Evolutionary conservation across 306 rosid species (phyloP), one percentile per base, ranked within the genome.

Genomic region (Bauhinia variegata): DNA sequence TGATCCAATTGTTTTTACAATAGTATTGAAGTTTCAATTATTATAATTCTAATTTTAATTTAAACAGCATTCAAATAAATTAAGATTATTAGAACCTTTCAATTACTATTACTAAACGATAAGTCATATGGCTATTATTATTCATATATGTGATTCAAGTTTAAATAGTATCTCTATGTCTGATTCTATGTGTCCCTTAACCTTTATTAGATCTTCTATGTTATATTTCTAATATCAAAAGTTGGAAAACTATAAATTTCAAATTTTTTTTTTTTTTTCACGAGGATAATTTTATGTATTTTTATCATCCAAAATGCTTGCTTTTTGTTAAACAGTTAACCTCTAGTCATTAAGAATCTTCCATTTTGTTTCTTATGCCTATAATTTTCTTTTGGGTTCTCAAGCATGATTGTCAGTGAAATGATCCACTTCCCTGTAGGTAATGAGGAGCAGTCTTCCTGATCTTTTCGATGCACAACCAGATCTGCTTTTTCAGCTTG

Each of bases 401-500:
- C 23, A 15, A 48, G 23, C 54, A 48, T 48, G 54, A 10, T 14
- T 74, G 31, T 56, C 11, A 17, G 41, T 55, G 64, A 63, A 55
- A 34, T 67, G 32, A 16, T 67, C 46, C 63, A 31, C 54, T 68
- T 83, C 65, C 33, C 19, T 85, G 77, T 75, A 92, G 98, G 98
- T 92, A 78, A 92, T 92, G 98, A 89, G 84, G 66, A 78, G 82
- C 77, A 77, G 91, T 77, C 98, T 92, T 83, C 98, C 98, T 57
- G 98, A 92, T 87, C 98, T 92, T 75, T 92, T 92, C 52, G 98
- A 92, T 54, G 93, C 93, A 10, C 96, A 92, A 57, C 98, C 98
- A 39, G 98, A 92, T 86, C 83, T 92, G 54, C 98, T 92, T 62
- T 92, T 92, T 74, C 98, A 92, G 84, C 98, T 92, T 70, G 96